These are phyloP conservation scores for Funneliformis mosseae DNA, from an alignment of 192 early-diverging fungal genomes.

Conservation along the genomic window DNA sequence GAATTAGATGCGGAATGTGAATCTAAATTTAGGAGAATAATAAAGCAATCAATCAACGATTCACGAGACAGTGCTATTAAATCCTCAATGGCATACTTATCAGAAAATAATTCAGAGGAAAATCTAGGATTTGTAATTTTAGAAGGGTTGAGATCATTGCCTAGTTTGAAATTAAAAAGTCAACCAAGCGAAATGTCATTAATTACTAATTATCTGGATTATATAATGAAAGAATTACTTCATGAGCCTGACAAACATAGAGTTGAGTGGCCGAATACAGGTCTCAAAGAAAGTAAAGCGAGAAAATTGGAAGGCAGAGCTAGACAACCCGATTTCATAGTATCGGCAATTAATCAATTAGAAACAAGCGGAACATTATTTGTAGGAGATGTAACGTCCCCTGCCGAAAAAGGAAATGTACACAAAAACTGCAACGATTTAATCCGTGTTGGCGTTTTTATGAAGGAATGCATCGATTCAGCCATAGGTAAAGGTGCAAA, in stretches of 20 bases:
- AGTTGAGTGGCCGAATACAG: constrained; percentile 22
- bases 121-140: constrained; percentile 11
- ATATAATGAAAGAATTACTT: constrained; percentile 14
- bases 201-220: constrained; percentile 17
- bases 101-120: not conserved
- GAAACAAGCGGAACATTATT: constrained; percentile 15
- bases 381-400: constrained; percentile 10
- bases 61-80: constrained; percentile 8
- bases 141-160: not conserved
- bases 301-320: constrained; percentile 17
- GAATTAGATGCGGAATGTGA: constrained; percentile 12
- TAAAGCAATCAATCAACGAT: not conserved
- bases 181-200: constrained; percentile 18
- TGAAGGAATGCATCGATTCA: constrained; percentile 21
- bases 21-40: constrained; percentile 10
- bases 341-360: constrained; percentile 3
- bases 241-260: constrained; percentile 11
- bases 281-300: constrained; percentile 11
- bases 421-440: constrained; percentile 26
- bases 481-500: constrained; percentile 24
- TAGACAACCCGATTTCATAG: constrained; percentile 25
- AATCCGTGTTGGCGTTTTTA: constrained; percentile 13
- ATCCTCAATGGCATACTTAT: not conserved
- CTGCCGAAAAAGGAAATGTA: constrained; percentile 13
- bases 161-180: constrained; percentile 3